phyloP scores from a whole-genome alignment of 1,139 yeast genomes.

The Hansenula lynferdii region DNA sequence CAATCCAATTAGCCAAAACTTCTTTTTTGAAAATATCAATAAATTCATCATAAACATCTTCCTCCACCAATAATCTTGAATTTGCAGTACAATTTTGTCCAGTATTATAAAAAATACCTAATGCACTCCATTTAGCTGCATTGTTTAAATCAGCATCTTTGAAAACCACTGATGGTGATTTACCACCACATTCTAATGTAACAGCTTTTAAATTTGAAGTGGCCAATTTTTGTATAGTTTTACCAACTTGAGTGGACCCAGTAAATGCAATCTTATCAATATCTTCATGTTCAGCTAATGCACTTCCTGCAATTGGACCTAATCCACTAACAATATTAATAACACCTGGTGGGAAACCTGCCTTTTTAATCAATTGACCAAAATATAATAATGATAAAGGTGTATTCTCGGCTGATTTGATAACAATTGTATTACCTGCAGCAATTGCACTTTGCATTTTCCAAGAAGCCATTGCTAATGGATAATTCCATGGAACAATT shows the following conservation, averaged over 20 bases:
- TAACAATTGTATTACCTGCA: constrained; percentile 63
- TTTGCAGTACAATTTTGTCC: constrained; percentile 94
- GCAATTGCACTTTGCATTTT: constrained; percentile 67
- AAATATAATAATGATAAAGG: constrained; percentile 57
- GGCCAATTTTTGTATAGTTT: constrained; percentile 50
- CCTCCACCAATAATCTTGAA: constrained; percentile 75
- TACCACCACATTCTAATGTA: constrained; percentile 71
- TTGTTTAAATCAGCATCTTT: constrained; percentile 73
- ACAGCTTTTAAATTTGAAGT: constrained; percentile 50
- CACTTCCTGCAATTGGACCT: constrained; percentile 51
- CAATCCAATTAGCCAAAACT: constrained; percentile 44
- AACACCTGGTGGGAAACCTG: constrained; percentile 62
- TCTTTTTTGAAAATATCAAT: constrained; percentile 42
- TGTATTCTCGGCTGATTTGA: constrained; percentile 61
- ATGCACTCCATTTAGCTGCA: constrained; percentile 80
- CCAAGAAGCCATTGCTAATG: constrained; percentile 68
- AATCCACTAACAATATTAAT: constrained; percentile 52
- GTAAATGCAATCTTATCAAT: constrained; percentile 68
- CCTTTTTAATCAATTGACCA: constrained; percentile 48
- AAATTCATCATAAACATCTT: constrained; percentile 57
- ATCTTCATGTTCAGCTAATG: constrained; percentile 49
- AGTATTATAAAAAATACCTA: constrained; percentile 74
- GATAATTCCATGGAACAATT: constrained; percentile 76
- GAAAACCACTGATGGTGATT: constrained; percentile 70
- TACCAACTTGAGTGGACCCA: constrained; percentile 54